A percentile compares a stretch with the other conserved stretches of the same genome.
Conservation (phyloP, 2,329 filamentous ascomycete species). For the Bipolaris zeicola region DNA sequence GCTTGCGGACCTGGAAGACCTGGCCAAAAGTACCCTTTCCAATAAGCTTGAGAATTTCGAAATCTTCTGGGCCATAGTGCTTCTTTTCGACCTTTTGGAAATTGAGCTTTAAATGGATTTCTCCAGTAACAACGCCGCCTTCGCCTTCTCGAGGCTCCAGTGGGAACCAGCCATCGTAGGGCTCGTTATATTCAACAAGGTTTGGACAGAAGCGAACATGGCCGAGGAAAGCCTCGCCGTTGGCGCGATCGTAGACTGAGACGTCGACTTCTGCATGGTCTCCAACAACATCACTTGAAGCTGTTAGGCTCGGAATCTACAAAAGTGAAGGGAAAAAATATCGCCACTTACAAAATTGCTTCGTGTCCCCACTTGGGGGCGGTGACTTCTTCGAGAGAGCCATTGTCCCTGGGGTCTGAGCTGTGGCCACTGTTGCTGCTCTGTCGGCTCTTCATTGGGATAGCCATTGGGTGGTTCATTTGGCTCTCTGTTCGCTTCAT, state of each 20-base stretch:
- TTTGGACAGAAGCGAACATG: conserved; percentile 82
- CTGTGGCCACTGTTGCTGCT: conserved; percentile 93
- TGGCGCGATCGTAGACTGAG: conserved; percentile 86
- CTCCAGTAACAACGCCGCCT: conserved; percentile 76
- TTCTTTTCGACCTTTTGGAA: conserved; percentile 86
- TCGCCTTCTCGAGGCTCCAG: conserved; percentile 81
- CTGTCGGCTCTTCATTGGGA: conserved; percentile 95
- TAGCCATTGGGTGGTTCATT: conserved; percentile 84
- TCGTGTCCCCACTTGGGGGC: conserved; percentile 96
- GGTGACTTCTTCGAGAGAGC: conserved; percentile 69
- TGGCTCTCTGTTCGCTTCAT: conserved; percentile 76
- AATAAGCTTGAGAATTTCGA: conserved; percentile 93
- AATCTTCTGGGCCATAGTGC: conserved; percentile 92
- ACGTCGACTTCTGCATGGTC: conserved; percentile 89
- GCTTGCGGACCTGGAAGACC: conserved; percentile 97
- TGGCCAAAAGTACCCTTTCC: conserved; percentile 98
- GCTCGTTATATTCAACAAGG: conserved; percentile 69
- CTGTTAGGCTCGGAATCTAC: conserved; percentile 26
- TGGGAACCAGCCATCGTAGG: conserved; percentile 83
- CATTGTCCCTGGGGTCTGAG: conserved; percentile 57
- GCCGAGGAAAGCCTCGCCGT: conserved; percentile 88
- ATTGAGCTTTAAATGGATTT: conserved; percentile 83
- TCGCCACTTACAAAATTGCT: conserved; percentile 79
- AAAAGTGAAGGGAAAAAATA: too few relatives aligned
- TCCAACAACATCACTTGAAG: conserved; percentile 82